Evolutionary conservation across 75 land plant genomes (phyloP).

Genomic region (Selaginella tamariscina): DNA sequence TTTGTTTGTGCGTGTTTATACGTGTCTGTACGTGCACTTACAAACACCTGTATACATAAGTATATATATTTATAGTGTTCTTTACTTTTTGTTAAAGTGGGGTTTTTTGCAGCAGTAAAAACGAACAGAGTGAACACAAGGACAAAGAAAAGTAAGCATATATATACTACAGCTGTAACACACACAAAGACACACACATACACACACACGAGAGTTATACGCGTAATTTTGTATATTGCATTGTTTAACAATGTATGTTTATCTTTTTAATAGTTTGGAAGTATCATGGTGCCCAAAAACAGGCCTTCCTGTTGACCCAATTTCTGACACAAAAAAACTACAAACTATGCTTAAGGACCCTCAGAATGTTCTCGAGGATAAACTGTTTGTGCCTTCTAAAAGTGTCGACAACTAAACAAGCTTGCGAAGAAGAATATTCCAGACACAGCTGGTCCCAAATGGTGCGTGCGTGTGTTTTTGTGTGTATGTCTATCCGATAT

Average conservation of each 20-base stretch:
- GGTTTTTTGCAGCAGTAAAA: too few relatives aligned
- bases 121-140: too few relatives aligned
- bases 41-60: too few relatives aligned
- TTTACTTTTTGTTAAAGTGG: too few relatives aligned
- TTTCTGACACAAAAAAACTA: neutral
- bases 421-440: constrained; percentile 43
- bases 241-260: neutral
- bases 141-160: too few relatives aligned
- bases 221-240: too few relatives aligned
- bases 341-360: neutral
- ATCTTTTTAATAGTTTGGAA: neutral
- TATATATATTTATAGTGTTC: too few relatives aligned
- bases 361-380: constrained; percentile 47
- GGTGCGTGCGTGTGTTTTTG: constrained; percentile 28
- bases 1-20: too few relatives aligned
- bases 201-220: too few relatives aligned
- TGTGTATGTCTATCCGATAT: neutral
- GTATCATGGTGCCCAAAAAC: neutral
- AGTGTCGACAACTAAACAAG: constrained; percentile 56
- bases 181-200: too few relatives aligned
- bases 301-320: neutral
- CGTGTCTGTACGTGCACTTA: too few relatives aligned
- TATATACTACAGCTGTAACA: too few relatives aligned
- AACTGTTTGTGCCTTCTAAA: constrained; percentile 64
- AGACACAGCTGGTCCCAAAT: constrained; percentile 59